Conservation (phyloP, 2,329 filamentous ascomycete genomes). For the Colletotrichum paranaense region DNA sequence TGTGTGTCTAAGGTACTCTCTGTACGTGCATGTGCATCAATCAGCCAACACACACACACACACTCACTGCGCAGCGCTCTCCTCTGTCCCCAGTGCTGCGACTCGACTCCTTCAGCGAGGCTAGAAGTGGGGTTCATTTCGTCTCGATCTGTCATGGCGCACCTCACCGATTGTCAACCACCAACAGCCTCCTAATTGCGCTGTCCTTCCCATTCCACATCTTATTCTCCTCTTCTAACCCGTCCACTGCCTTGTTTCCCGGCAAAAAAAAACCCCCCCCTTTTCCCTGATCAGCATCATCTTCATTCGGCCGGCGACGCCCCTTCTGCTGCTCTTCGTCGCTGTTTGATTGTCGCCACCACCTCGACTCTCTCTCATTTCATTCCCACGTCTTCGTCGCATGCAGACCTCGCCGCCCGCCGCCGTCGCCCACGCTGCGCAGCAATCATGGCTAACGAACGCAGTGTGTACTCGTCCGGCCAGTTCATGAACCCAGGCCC, state of each 20-base stretch:
- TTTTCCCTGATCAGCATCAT: background rate
- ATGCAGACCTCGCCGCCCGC: conserved; percentile 22
- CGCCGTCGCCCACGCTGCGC: conserved; percentile 24
- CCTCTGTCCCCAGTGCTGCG: background rate
- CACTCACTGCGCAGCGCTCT: background rate
- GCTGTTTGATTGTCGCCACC: conserved; percentile 12
- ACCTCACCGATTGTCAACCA: conserved; percentile 33
- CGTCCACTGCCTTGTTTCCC: conserved; percentile 24
- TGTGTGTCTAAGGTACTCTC: too few species aligned
- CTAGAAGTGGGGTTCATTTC: conserved; percentile 40
- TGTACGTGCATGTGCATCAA: background rate
- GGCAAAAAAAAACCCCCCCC: background rate
- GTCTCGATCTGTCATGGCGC: conserved; percentile 35
- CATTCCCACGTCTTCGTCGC: conserved; percentile 17
- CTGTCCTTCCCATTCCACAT: conserved; percentile 35
- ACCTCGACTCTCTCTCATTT: background rate
- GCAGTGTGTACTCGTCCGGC: conserved; percentile 68
- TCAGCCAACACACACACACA: background rate
- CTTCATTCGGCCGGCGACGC: conserved; percentile 6
- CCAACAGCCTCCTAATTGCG: conserved; percentile 31
- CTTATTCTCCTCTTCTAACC: conserved; percentile 8
- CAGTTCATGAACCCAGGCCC: conserved; percentile 98
- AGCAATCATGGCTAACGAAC: conserved; percentile 42
- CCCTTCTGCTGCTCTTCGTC: background rate
- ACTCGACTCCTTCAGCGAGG: conserved; percentile 36